A percentile compares a stretch with the other conserved stretches of the same genome.
These are phyloP conservation scores for Dianthus caryophyllus DNA, from an alignment of 148 eudicot species.

Conservation along the genomic window DNA sequence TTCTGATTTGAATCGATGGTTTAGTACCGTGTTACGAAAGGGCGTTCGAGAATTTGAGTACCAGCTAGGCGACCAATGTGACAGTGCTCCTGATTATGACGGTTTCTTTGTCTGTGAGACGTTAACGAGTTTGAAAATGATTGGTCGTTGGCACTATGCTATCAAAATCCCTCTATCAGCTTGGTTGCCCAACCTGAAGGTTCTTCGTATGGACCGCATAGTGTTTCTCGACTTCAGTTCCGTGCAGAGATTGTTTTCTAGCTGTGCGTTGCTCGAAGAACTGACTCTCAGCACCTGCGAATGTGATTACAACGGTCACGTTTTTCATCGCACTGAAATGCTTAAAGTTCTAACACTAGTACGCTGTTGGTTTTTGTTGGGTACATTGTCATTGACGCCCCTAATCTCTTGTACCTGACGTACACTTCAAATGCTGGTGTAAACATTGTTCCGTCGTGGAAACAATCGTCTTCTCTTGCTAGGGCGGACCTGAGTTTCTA, in stretches of 20 bases:
- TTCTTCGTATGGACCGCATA: background rate
- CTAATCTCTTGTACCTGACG: background rate
- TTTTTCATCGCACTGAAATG: background rate
- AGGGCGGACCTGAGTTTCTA: background rate
- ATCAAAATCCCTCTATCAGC: background rate
- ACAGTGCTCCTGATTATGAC: too few species aligned
- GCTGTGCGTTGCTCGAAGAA: background rate
- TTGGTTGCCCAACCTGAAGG: background rate
- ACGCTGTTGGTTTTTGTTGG: background rate
- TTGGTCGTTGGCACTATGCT: background rate
- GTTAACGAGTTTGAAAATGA: too few species aligned
- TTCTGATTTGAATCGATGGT: too few species aligned
- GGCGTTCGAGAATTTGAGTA: too few species aligned
- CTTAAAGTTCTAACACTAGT: background rate
- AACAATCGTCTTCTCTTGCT: background rate
- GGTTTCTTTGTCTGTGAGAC: too few species aligned
- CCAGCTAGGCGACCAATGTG: too few species aligned
- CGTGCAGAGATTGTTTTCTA: background rate
- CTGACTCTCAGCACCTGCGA: background rate
- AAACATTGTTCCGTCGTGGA: background rate
- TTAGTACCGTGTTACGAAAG: too few species aligned
- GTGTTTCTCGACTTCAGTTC: background rate
- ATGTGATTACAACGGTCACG: background rate
- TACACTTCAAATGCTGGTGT: background rate
- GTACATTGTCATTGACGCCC: background rate